Evolutionary conservation across 108 stramenopile species (phyloP).

Genomic region (Schizochytrium sp.): DNA sequence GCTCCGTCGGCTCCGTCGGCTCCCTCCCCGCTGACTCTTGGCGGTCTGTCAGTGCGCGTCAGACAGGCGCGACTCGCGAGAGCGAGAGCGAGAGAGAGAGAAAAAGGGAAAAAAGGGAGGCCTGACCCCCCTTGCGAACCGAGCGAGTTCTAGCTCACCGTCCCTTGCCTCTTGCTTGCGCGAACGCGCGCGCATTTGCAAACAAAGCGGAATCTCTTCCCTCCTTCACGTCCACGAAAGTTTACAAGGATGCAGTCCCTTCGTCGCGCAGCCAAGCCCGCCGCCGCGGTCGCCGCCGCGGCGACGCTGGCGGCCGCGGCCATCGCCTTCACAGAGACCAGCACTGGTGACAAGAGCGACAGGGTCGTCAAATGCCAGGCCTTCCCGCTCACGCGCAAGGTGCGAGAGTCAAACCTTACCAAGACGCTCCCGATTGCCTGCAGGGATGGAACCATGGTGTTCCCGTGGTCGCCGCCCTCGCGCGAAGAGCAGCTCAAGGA

Average conservation of each 20-base stretch:
- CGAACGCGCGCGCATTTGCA: too few relatives aligned
- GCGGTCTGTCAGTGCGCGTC: too few relatives aligned
- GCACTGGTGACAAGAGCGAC: neutral
- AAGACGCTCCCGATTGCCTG: slow-evolving; percentile 16
- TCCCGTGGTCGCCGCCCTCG: slow-evolving; percentile 41
- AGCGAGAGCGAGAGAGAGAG: too few relatives aligned
- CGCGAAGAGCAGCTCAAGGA: slow-evolving; percentile 34
- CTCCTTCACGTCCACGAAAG: neutral
- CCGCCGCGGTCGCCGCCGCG: neutral
- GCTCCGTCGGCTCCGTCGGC: too few relatives aligned
- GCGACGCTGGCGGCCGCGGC: neutral
- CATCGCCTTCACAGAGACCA: neutral
- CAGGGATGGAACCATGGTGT: slow-evolving; percentile 45
- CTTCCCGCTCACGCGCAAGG: slow-evolving; percentile 6
- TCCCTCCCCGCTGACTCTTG: too few relatives aligned
- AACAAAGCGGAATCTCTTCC: too few relatives aligned
- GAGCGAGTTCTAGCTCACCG: too few relatives aligned
- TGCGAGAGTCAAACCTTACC: neutral
- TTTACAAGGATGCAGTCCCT: neutral
- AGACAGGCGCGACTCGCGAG: too few relatives aligned
- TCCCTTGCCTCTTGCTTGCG: too few relatives aligned
- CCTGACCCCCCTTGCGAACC: too few relatives aligned
- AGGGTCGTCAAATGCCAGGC: neutral
- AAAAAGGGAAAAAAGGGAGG: too few relatives aligned
- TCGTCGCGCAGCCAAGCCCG: neutral